Evolutionary conservation across 2,329 filamentous ascomycete genomes (phyloP), one percentile per base, ranked within the genome.

Genomic region (Fusarium buxicola): DNA sequence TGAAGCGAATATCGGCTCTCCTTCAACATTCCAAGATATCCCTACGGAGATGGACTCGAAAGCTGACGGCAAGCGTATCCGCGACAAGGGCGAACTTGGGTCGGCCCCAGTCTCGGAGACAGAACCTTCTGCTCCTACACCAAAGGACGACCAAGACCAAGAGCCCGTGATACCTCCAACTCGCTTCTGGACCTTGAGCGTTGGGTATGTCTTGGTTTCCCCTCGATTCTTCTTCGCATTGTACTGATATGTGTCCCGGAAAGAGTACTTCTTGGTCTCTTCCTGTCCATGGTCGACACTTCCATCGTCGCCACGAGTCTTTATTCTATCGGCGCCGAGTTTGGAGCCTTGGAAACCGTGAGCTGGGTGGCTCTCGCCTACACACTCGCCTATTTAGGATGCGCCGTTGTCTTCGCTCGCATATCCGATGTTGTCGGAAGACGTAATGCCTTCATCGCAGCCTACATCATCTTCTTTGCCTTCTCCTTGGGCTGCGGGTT

Each of bases 231-330:
- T 9, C 5, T 10, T 13, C n/a, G 2, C 9, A 16, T 24, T 25
- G n/a, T 36, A n/a, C 39, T 59, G 10, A 46, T 34, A 11, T 18
- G 27, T 39, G 12, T 9, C 8, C n/a, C 5, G 25, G 15, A 52
- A 32, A 86, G 82, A 13, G 73, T 85, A 12, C 80, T 77, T 16
- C 72, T 82, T 7, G 85, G 84, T 4, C 77, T 88, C 1, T 84
- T 86, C 49, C 78, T 88, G 43, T 83, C 86, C 25, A 80, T 86
- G 65, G 71, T 87, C n/a, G 85, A 88, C 69, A 81, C 82, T 2
- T 85, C 85, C 4, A 87, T 88, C 32, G 82, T 88, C 1, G 84
- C 85, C 2, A 87, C 85, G 11, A 83, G 82, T 39, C 72, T 88
- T 9, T 83, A 83, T 65, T 77, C 77, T n/a, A 87, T 88, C 41